Evolutionary conservation across 805 yeast genomes (phyloP), one percentile per base, ranked within the genome.

Genomic region (Kazachstania africana): DNA sequence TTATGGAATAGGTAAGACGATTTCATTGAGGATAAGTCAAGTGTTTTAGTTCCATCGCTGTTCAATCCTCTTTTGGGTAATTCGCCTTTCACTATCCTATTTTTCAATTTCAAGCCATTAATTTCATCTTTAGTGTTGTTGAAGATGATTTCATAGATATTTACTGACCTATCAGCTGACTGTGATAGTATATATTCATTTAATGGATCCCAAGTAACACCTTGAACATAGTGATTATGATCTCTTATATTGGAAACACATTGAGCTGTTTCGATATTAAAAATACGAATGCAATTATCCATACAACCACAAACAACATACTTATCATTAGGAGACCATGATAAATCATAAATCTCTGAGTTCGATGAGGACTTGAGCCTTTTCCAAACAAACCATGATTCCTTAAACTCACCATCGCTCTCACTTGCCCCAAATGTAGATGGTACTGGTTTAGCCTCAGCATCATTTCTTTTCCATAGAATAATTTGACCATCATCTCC

Each of bases 401-500:
- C 97, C 34, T 65, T 61, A 9, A 62, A 46, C 15, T 73, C 81
- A 21, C 40, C 49, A 14, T 60, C 69, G 12, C 62, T 65, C 4
- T 29, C 36, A 20, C 24, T 32, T 19, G 27, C 20, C 8, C 36
- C 36, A 22, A 28, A 30, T 14, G 19, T 8, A 12, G 47, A 59
- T 2, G 82, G 87, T 48, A 76, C 74, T 24, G 78, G 82, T 38
- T 63, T 63, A 5, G 70, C 63, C 12, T 74, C 59, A 3, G 60
- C 59, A 28, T 72, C 75, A 15, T 73, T 61, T 14, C 67, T 60
- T 25, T 61, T 65, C 98, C 98, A 91, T 22, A 91, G 56, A 40
- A 87, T 63, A 16, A 91, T 68, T 5, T 78, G 73, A 2, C 98
- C 97, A 53, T 91, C 98, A 50, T 91, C 99, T 3, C 96, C 94